These are phyloP conservation scores for Solanum hybrid DNA, from an alignment of 305 asterid genomes.

Conservation along the genomic window DNA sequence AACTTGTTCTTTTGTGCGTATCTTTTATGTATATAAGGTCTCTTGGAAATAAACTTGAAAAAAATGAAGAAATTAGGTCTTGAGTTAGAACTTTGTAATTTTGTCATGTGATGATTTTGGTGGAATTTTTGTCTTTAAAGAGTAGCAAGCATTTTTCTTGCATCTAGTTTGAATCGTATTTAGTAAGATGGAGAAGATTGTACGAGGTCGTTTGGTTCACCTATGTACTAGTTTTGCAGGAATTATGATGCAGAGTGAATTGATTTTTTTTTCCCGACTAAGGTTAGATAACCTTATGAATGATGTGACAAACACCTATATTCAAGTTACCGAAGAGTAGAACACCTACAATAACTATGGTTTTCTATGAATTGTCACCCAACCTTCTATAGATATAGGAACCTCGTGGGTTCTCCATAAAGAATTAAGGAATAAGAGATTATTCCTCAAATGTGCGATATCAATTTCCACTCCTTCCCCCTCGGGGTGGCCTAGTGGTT, in stretches of 20 bases:
- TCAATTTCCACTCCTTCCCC: not conserved
- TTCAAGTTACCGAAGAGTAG: not conserved
- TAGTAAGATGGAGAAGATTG: not conserved
- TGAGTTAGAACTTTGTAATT: not conserved
- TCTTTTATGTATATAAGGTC: not conserved
- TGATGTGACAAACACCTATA: not conserved
- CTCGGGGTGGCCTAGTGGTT: too few species aligned
- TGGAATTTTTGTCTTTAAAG: not conserved
- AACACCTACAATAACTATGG: not conserved
- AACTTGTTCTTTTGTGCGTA: not conserved
- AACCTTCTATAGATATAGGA: not conserved
- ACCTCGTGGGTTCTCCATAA: not conserved
- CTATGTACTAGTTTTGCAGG: not conserved
- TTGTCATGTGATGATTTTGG: not conserved
- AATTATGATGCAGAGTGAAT: not conserved
- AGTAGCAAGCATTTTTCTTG: not conserved
- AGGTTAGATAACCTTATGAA: not conserved
- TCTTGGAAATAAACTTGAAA: not conserved
- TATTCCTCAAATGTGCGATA: not conserved
- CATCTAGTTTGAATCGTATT: not conserved
- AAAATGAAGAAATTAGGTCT: not conserved
- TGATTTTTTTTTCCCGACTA: not conserved
- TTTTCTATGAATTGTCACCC: not conserved
- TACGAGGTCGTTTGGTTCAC: not conserved
- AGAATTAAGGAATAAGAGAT: not conserved